A percentile compares a stretch with the other conserved stretches of the same genome.
Conservation (phyloP, 441 rosid species). For the Jatropha podagrica region DNA sequence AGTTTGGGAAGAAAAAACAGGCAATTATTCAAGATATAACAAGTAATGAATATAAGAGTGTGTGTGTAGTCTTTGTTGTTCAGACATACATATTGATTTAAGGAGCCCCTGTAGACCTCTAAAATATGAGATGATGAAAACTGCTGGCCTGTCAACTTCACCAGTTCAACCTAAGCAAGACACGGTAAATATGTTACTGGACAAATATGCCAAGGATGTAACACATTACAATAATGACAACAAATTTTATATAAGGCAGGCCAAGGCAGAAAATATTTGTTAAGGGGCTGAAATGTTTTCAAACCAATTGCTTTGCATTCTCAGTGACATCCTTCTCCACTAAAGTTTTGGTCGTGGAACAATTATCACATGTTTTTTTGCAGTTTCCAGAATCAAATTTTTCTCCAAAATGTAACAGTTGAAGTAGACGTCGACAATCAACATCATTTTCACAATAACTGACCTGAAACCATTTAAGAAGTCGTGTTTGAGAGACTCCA, state of each 20-base stretch:
- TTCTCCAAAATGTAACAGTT: conserved; percentile 92
- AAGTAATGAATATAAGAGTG: conserved; percentile 7
- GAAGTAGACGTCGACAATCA: conserved; percentile 90
- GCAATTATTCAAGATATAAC: conserved; percentile 17
- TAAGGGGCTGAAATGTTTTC: conserved; percentile 25
- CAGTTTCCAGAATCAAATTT: conserved; percentile 74
- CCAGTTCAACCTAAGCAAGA: conserved; percentile 75
- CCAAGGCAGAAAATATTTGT: conserved; percentile 5
- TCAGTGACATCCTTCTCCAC: conserved; percentile 86
- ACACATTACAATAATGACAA: not conserved
- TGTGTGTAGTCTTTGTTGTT: not conserved
- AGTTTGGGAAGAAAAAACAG: conserved; percentile 29
- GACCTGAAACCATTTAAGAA: conserved; percentile 55
- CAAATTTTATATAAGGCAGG: conserved; percentile 15
- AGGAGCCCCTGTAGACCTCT: conserved; percentile 93
- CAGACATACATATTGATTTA: conserved; percentile 68
- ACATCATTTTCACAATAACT: conserved; percentile 95
- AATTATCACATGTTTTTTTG: conserved; percentile 84
- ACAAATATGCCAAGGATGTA: conserved; percentile 5
- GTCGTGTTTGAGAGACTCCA: conserved; percentile 24
- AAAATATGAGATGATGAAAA: conserved; percentile 79
- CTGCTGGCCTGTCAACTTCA: conserved; percentile 67
- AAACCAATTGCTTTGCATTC: conserved; percentile 84
- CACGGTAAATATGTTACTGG: not conserved
- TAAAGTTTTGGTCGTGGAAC: conserved; percentile 57